Evolutionary conservation across 176 grass and related monocot genomes (phyloP).

Genomic region (Carex cristatella): DNA sequence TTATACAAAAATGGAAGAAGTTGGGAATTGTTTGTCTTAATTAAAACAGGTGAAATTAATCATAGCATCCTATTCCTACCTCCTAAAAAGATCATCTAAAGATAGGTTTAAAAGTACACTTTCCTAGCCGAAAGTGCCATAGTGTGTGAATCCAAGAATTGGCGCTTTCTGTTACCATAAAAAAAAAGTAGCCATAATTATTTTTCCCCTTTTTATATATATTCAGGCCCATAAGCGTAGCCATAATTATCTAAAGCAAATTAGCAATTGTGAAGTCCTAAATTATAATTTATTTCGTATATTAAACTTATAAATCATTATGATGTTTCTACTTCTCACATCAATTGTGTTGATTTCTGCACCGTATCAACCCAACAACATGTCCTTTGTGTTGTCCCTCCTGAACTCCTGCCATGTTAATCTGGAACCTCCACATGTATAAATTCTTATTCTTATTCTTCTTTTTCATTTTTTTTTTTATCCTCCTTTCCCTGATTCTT

Average conservation of each 20-base stretch:
- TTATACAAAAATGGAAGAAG: not conserved
- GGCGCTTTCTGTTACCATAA: not conserved
- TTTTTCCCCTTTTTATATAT: not conserved
- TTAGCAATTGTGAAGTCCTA: slow-evolving; percentile 5
- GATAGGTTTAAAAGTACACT: not conserved
- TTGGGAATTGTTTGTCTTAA: not conserved
- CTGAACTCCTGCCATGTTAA: not conserved
- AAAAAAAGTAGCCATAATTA: slow-evolving; percentile 12
- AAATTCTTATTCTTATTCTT: not conserved
- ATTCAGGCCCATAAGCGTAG: not conserved
- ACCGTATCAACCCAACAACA: slow-evolving; percentile 21
- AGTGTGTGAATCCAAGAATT: slow-evolving; percentile 22
- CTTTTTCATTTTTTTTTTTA: not conserved
- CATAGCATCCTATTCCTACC: not conserved
- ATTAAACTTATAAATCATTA: slow-evolving; percentile 7
- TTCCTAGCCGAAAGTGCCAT: slow-evolving; percentile 3
- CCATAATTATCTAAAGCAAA: not conserved
- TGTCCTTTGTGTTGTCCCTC: slow-evolving; percentile 18
- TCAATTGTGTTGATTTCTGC: slow-evolving; percentile 16
- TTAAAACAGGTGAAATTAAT: not conserved
- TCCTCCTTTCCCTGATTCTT: not conserved
- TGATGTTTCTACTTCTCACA: not conserved
- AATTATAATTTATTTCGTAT: not conserved
- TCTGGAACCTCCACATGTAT: slow-evolving; percentile 20
- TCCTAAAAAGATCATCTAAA: not conserved